Evolutionary conservation across 2,329 filamentous ascomycete genomes (phyloP), one percentile per base, ranked within the genome.

Genomic region (Trichoderma lentiforme): DNA sequence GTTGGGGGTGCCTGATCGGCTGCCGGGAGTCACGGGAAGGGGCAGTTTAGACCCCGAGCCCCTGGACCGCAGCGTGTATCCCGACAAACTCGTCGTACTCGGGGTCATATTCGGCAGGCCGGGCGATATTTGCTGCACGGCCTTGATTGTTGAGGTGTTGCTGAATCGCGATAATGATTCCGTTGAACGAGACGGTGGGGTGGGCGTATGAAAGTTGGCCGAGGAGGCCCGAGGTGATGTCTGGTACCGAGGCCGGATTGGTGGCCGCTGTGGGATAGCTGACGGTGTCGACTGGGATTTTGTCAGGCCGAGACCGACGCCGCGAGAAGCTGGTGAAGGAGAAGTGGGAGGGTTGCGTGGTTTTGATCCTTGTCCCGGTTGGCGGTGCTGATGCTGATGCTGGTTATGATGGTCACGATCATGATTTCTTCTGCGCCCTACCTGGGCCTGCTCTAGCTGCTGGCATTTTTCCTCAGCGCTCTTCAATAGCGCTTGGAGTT

Each of bases 11-110:
- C 75, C 78, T 18, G 78, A 79, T 15, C 81, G 78, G 71, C 78
- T 81, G 0, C 53, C 58, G 11, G 82, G 82, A 2, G 82, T 84
- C 18, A 81, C 75, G 18, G 81, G 79, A 4, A 82, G 75, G 0
- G 83, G 83, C 4, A 84, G 76, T 62, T 80, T 81, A 2, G 83
- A 84, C 24, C 76, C 80, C 1, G 82, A 83, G 53, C 76, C 78
- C 32, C 79, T 79, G 34, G 82, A 80, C 1, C 80, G 80, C 8
- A 83, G 74, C 18, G 77, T 57, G 71, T 78, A 80, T 7, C 78
- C 74, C n/a, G 74, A 71, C 12, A 76, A 63, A 61, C 74, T 79
- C 6, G 76, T 75, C 21, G 76, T 74, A 63, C 78, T 79, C 18
- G 77, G 76, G 3, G 79, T 76, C 26, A 77, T 72, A 32, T 73